Base-by-base conservation (phyloP, 2,329 filamentous ascomycete genomes). In the Macroventuria anomochaeta region DNA sequence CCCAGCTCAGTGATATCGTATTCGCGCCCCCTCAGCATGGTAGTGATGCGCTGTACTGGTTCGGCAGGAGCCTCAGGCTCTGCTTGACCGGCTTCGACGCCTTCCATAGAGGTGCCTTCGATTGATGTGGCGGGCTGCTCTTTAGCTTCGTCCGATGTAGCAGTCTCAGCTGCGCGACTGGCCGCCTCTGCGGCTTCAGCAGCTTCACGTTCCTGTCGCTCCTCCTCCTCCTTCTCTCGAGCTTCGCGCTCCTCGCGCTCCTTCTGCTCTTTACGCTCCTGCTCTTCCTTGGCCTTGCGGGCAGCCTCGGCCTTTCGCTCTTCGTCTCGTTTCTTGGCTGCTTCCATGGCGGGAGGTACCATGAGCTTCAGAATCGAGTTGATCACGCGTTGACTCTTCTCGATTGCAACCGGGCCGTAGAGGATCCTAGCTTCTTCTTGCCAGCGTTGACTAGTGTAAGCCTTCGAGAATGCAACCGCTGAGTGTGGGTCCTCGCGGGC, bases 1-100 rank as follows among this genome's bases (percentile, higher is more conserved):
- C 93, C 93, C 57, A 99, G 83, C 56, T 91, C 90, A 0, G 95
- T 99, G 41, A 99, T 95, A 72, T 99, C 95, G 46, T 96, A 85
- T 66, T 95, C 87, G 59, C 90, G 89, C 21, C 93, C 93, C 55
- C 93, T 83, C 47, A 99, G 92, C 2, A 85, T 93, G 13, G 91
- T 96, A 65, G 88, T 88, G 25, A 96, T 83, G 40, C 93, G 88
- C 46, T 70, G 56, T n/a, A 56, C 55, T 36, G 61, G 50, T 51
- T 68, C 62, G 38, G 83, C 78, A n/a, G 62, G 40, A 33, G 48
- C 53, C 8, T 65, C 37, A 43, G 80, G 74, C 25, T 51, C 54
- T 23, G 47, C 29, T 32, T 38, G 43, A 2, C 28, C 23, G 25
- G 80, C 76, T 54, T 93, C 89, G 37, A 95, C 82, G 46, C 89